Conservation (phyloP, 1,139 yeast genomes). For the Zygosaccharomyces pseudobailii region DNA sequence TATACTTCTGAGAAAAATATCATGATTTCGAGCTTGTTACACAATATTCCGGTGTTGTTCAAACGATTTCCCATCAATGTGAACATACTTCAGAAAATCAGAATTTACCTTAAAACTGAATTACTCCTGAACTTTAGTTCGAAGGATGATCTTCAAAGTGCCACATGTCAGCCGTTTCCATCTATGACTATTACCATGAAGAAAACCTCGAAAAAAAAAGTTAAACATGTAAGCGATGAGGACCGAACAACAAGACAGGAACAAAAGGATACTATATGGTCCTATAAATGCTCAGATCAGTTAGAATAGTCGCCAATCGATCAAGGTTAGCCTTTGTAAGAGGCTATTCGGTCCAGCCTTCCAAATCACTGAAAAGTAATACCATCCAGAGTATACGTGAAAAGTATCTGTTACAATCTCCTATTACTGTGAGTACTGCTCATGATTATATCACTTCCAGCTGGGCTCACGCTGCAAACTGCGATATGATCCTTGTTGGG, state of each 20-base stretch:
- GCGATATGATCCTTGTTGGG: slow-evolving; percentile 76
- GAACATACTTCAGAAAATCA: too few species aligned
- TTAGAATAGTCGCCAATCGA: not conserved
- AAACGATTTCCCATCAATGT: too few species aligned
- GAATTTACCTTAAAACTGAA: too few species aligned
- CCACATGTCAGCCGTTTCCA: too few species aligned
- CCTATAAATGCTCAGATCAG: not conserved
- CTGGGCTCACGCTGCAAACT: slow-evolving; percentile 62
- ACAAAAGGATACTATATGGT: not conserved
- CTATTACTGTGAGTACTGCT: slow-evolving; percentile 72
- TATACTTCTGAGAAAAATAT: too few species aligned
- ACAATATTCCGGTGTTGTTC: too few species aligned
- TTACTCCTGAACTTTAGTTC: too few species aligned
- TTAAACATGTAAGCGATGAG: not conserved
- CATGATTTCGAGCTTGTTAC: too few species aligned
- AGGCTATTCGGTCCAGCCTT: slow-evolving; percentile 15
- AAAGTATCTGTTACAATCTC: slow-evolving; percentile 19
- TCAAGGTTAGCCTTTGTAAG: slow-evolving; percentile 1
- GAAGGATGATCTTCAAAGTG: too few species aligned
- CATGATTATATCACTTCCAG: slow-evolving; percentile 78
- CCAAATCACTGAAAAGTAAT: slow-evolving; percentile 5
- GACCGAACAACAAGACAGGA: not conserved
- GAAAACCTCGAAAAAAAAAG: not conserved
- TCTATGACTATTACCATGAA: not conserved
- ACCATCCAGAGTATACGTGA: slow-evolving; percentile 24